Conservation (phyloP, 208 protist species). For the Willaertia magna region DNA sequence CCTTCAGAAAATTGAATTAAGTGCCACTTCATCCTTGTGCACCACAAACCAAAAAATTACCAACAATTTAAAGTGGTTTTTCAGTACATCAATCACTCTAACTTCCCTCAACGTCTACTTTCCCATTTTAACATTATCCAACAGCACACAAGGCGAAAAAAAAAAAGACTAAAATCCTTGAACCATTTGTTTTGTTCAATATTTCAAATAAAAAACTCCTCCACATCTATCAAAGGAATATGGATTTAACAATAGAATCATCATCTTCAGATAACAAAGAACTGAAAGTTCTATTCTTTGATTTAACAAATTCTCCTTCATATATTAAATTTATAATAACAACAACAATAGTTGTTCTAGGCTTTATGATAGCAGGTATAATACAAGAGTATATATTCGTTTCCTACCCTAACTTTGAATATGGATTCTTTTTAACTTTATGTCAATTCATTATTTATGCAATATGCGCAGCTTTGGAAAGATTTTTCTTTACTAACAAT, state of each 20-base stretch:
- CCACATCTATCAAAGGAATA: too few relatives aligned
- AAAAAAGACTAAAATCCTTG: background rate
- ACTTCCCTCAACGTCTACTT: background rate
- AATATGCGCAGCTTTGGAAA: background rate
- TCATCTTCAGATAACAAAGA: too few relatives aligned
- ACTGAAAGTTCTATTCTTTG: background rate
- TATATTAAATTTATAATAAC: background rate
- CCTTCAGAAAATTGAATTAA: too few relatives aligned
- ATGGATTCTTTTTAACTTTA: slow-evolving; percentile 9
- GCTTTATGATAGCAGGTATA: background rate
- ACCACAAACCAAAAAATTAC: too few relatives aligned
- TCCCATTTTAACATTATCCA: background rate
- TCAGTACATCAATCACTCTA: background rate
- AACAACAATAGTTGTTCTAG: background rate
- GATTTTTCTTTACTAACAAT: background rate
- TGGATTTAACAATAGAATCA: too few relatives aligned
- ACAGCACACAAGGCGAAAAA: background rate
- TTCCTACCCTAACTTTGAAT: background rate
- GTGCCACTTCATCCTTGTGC: too few relatives aligned
- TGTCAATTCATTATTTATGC: background rate
- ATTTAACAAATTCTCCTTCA: background rate
- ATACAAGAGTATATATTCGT: slow-evolving; percentile 6
- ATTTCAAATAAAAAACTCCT: background rate
- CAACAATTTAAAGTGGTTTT: background rate
- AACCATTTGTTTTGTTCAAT: background rate